Conservation (phyloP, 345 rosid species). For the Eucalyptus guilfoylei region DNA sequence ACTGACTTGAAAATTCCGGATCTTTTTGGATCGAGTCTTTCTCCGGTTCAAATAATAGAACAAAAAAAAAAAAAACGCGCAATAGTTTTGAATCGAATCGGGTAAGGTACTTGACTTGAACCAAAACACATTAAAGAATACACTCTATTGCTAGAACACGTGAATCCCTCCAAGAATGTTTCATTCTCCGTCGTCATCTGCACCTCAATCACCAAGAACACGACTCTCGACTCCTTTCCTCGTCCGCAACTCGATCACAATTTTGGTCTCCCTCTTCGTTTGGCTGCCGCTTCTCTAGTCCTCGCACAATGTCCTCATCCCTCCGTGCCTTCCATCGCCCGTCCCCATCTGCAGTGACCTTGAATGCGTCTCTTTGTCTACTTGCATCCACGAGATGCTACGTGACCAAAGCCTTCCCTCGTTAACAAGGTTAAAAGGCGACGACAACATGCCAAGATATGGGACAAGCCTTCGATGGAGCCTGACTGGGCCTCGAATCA, state of each 20-base stretch:
- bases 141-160: not conserved
- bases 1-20: not conserved
- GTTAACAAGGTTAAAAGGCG: not conserved
- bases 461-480: not conserved
- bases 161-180: not conserved
- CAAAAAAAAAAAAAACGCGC: rapidly evolving
- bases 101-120: not conserved
- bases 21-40: not conserved
- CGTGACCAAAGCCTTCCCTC: not conserved
- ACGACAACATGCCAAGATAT: not conserved
- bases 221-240: not conserved
- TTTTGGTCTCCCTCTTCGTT: not conserved
- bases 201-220: not conserved
- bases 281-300: not conserved
- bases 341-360: not conserved
- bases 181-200: not conserved
- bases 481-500: not conserved
- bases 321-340: not conserved
- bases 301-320: not conserved
- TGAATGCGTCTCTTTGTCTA: not conserved
- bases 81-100: not conserved
- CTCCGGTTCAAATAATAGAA: not conserved
- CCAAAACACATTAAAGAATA: not conserved
- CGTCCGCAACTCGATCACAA: not conserved
- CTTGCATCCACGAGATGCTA: not conserved